Evolutionary conservation across 768 basidiomycete species (phyloP).

Genomic region (Amanita polypyramis): DNA sequence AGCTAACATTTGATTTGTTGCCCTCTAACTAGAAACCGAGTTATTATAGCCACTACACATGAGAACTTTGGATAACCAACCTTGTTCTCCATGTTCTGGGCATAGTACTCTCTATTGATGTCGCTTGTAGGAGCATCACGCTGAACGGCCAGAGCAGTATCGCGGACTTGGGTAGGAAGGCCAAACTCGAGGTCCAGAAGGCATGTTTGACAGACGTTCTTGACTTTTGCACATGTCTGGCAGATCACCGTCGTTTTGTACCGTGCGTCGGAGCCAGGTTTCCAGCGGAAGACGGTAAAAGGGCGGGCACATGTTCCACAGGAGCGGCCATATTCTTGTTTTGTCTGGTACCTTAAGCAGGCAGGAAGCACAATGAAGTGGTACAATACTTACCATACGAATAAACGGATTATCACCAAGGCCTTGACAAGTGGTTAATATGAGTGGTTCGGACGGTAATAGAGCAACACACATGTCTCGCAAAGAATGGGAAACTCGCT

Average conservation of each 20-base stretch:
- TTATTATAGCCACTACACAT: not conserved
- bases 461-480: constrained; percentile 64
- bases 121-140: constrained; percentile 93
- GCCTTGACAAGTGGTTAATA: constrained; percentile 31
- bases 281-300: constrained; percentile 98
- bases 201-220: constrained; percentile 97
- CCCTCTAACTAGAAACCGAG: constrained; percentile 48
- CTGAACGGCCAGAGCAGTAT: constrained; percentile 81
- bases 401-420: constrained; percentile 88
- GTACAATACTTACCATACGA: constrained; percentile 61
- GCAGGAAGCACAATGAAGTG: not conserved
- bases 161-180: constrained; percentile 92
- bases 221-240: constrained; percentile 93
- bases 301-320: constrained; percentile 97
- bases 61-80: constrained; percentile 27
- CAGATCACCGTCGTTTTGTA: constrained; percentile 97
- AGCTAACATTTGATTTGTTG: constrained; percentile 52
- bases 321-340: constrained; percentile 92
- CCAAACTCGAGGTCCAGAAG: constrained; percentile 94
- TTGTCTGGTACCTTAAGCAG: constrained; percentile 47
- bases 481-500: constrained; percentile 91
- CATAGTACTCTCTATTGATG: constrained; percentile 92
- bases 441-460: constrained; percentile 1
- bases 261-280: constrained; percentile 85
- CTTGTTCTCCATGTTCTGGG: constrained; percentile 85